Percentiles rank a stretch among this genome's conserved stretches.
Conservation (phyloP, 805 yeast species). For the Kuraishia molischiana region DNA sequence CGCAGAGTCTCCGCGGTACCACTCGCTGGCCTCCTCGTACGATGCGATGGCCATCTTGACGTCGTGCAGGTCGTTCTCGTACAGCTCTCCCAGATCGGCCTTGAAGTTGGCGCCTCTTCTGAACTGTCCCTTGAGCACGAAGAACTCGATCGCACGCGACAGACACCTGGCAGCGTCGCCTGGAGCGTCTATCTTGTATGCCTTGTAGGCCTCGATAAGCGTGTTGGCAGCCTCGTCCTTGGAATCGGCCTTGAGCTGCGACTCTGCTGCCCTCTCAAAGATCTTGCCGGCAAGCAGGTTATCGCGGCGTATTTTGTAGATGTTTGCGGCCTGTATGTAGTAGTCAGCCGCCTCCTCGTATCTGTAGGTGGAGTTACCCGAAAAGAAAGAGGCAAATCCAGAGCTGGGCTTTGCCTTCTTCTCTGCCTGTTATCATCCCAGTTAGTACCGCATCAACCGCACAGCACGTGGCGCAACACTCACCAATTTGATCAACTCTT, state of each 20-base stretch:
- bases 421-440: conserved; percentile 45
- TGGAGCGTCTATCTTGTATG: conserved; percentile 68
- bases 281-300: conserved; percentile 68
- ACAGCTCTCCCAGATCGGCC: conserved; percentile 80
- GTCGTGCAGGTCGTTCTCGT: conserved; percentile 69
- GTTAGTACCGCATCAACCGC: conserved; percentile 3
- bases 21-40: conserved; percentile 92
- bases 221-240: conserved; percentile 90
- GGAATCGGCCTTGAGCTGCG: conserved; percentile 63
- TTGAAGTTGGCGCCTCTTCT: conserved; percentile 94
- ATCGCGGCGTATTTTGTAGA: conserved; percentile 69
- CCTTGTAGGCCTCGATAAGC: conserved; percentile 82
- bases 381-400: conserved; percentile 63
- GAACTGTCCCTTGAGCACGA: conserved; percentile 87
- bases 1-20: conserved; percentile 91
- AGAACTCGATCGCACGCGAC: conserved; percentile 68
- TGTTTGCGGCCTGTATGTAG: conserved; percentile 89
- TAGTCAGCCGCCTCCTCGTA: conserved; percentile 90
- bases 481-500: conserved; percentile 21
- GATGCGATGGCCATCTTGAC: conserved; percentile 58
- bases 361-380: conserved; percentile 51
- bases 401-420: conserved; percentile 59
- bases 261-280: conserved; percentile 78
- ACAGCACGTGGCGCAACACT: conserved; percentile 7
- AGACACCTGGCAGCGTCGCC: conserved; percentile 70